Evolutionary conservation across 2,329 filamentous ascomycete species (phyloP).

Genomic region (Venturia nashicola): DNA sequence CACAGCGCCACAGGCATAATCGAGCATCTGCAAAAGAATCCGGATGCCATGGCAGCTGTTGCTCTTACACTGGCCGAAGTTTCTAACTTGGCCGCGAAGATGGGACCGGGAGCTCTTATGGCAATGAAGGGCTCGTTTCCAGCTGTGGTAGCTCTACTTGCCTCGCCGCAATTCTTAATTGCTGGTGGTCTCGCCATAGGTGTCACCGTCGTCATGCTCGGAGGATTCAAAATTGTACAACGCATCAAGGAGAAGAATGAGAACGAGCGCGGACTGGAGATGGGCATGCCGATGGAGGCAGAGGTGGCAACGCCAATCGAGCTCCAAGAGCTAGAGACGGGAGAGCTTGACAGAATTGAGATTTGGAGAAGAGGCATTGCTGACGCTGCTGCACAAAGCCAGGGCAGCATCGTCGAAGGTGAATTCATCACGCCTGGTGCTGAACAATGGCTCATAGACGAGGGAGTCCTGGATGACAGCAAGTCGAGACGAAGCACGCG

Average conservation of each 20-base stretch:
- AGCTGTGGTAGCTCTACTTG: conserved; percentile 72
- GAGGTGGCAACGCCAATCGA: conserved; percentile 19
- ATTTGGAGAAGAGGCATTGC: conserved; percentile 52
- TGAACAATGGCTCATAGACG: conserved; percentile 32
- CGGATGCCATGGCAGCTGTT: conserved; percentile 86
- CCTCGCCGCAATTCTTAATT: conserved; percentile 88
- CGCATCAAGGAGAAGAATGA: conserved; percentile 47
- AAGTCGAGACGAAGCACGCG: conserved; percentile 1
- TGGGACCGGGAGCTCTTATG: conserved; percentile 68
- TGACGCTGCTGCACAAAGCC: conserved; percentile 39
- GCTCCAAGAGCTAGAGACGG: conserved; percentile 45
- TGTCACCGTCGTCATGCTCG: conserved; percentile 90
- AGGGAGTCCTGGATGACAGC: conserved; percentile 30
- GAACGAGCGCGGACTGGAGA: neutral
- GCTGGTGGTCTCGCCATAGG: conserved; percentile 80
- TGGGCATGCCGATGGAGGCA: neutral
- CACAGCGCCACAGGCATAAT: conserved; percentile 77
- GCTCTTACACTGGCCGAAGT: conserved; percentile 88
- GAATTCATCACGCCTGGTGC: conserved; percentile 53
- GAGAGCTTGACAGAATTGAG: conserved; percentile 46
- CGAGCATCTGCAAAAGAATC: conserved; percentile 64
- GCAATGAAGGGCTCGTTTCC: conserved; percentile 72
- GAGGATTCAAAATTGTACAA: conserved; percentile 96
- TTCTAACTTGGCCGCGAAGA: conserved; percentile 66
- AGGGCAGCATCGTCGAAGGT: conserved; percentile 50